Conservation (phyloP, 495 filamentous ascomycete genomes). For the Hamigera avellanea region DNA sequence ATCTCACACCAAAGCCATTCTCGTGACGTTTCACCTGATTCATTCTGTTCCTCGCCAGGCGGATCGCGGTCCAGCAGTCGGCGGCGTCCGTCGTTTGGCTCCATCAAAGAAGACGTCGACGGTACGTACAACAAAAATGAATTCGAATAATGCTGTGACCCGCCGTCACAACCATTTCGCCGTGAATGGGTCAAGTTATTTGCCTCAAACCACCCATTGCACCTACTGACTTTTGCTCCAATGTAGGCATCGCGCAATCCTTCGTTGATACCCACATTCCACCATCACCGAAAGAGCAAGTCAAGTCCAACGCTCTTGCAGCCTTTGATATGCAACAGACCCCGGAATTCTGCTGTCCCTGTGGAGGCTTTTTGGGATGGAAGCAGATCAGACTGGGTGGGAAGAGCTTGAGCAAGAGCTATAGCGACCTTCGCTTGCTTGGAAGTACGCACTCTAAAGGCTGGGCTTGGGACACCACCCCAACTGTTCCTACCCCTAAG, state of each 20-base stretch:
- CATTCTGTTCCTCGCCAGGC: slow-evolving; percentile 26
- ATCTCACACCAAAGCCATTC: slow-evolving; percentile 12
- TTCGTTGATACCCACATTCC: slow-evolving; percentile 57
- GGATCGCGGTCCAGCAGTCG: slow-evolving; percentile 30
- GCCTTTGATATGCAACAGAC: slow-evolving; percentile 29
- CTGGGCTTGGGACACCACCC: slow-evolving; percentile 43
- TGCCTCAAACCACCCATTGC: not conserved
- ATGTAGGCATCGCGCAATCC: slow-evolving; percentile 52
- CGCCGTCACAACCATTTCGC: no score
- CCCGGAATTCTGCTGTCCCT: slow-evolving; percentile 57
- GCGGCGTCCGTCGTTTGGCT: slow-evolving; percentile 32
- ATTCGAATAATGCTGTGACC: not conserved
- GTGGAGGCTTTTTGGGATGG: slow-evolving; percentile 60
- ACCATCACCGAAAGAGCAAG: slow-evolving; percentile 37
- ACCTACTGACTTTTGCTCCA: not conserved
- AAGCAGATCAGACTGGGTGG: slow-evolving; percentile 57
- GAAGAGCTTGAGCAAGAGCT: slow-evolving; percentile 59
- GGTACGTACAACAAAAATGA: slow-evolving; percentile 14
- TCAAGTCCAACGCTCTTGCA: slow-evolving; percentile 23
- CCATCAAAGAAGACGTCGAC: slow-evolving; percentile 36
- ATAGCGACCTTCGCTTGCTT: slow-evolving; percentile 51
- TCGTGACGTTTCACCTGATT: slow-evolving; percentile 25
- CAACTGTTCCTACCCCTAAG: slow-evolving; percentile 14
- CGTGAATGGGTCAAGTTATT: no score
- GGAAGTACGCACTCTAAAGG: slow-evolving; percentile 31